These are phyloP conservation scores for Curvularia eragrostidis DNA, from an alignment of 2,329 filamentous ascomycete genomes.

Conservation along the genomic window DNA sequence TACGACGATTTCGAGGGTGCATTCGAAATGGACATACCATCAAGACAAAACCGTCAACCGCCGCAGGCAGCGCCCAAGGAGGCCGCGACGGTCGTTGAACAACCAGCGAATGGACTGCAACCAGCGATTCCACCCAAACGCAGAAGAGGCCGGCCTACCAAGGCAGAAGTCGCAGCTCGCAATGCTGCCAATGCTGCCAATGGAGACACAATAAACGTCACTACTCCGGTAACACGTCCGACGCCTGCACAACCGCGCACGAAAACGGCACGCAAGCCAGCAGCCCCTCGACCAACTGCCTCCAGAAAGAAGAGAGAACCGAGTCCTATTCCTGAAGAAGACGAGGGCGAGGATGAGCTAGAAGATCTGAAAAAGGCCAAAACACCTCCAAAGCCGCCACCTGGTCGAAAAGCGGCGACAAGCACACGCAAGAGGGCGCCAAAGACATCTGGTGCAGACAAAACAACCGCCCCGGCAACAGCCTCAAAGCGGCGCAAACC, in stretches of 20 bases:
- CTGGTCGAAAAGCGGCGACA: conserved; percentile 16
- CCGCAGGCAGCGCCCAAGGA: conserved; percentile 19
- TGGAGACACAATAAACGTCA: conserved; percentile 14
- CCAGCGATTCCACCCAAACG: conserved; percentile 28
- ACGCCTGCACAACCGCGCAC: conserved; percentile 17
- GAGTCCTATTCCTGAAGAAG: conserved; percentile 14
- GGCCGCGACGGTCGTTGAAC: conserved; percentile 10
- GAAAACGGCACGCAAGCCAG: conserved; percentile 24
- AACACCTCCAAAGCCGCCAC: conserved; percentile 17
- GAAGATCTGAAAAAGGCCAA: conserved; percentile 5
- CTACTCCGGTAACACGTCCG: conserved; percentile 26
- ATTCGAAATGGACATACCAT: conserved; percentile 35
- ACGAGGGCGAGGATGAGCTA: conserved; percentile 13
- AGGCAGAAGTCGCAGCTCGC: conserved; percentile 25
- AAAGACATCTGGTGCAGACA: conserved; percentile 14
- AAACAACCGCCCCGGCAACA: conserved; percentile 19
- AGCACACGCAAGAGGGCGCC: conserved; percentile 15
- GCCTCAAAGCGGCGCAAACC: conserved; percentile 27
- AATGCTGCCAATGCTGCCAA: conserved; percentile 20
- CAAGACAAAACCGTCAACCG: conserved; percentile 9
- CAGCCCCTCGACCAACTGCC: conserved; percentile 15
- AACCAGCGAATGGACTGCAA: conserved; percentile 23
- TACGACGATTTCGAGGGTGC: conserved; percentile 56
- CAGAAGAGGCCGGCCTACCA: conserved; percentile 22
- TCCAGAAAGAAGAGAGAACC: conserved; percentile 21